phyloP scores from a whole-genome alignment of 495 filamentous ascomycete species.

The Wilcoxina mikolae region DNA sequence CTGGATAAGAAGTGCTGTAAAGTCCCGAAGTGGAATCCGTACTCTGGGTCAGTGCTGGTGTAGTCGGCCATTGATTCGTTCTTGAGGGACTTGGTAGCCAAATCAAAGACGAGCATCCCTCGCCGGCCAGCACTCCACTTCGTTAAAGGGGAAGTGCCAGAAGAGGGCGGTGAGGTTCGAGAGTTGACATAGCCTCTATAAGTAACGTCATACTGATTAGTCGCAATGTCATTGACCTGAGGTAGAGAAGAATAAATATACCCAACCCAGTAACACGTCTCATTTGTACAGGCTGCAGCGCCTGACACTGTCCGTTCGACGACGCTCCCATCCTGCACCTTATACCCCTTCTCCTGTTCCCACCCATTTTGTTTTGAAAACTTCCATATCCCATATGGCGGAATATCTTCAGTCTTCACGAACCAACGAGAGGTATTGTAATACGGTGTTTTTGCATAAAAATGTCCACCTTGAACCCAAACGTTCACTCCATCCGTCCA shows the following conservation, averaged over 20 bases:
- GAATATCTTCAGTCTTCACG: background rate
- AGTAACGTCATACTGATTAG: too few relatives aligned
- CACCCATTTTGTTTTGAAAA: too few relatives aligned
- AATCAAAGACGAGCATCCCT: background rate
- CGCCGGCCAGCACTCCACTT: background rate
- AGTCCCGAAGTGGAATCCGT: background rate
- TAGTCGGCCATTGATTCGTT: background rate
- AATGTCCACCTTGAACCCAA: background rate
- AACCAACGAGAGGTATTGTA: background rate
- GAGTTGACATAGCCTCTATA: slow-evolving; percentile 1
- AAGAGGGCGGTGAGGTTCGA: background rate
- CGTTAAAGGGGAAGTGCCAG: background rate
- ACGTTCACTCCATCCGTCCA: background rate
- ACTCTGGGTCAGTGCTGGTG: background rate
- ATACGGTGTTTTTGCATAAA: background rate
- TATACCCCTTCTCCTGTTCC: background rate
- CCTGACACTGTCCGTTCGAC: background rate
- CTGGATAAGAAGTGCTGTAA: background rate
- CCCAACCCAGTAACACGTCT: background rate
- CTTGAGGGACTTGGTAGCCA: background rate
- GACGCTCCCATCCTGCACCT: background rate
- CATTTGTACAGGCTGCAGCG: background rate
- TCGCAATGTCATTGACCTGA: background rate
- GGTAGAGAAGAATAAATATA: background rate
- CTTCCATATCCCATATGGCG: too few relatives aligned